phyloP scores from a whole-genome alignment of 352 stramenopile species.

The Thalassiosira mediterranea region DNA sequence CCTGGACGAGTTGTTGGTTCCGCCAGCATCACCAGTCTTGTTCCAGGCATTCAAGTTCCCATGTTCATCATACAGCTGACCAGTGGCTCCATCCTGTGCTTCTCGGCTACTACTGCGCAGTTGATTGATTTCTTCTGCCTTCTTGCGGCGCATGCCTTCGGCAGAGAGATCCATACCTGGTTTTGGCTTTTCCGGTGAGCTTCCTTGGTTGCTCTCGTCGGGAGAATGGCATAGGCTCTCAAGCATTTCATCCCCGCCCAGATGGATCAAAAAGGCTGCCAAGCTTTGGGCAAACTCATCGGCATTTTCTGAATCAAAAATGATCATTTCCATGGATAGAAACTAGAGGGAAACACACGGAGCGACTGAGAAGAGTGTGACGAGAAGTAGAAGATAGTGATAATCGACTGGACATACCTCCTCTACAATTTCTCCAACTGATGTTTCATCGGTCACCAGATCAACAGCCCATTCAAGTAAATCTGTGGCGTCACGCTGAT shows the following conservation, averaged over 20 bases:
- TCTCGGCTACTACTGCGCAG: neutral
- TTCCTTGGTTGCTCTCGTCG: too few relatives aligned
- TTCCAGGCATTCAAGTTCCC: neutral
- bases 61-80: neutral
- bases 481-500: neutral
- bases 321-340: conserved; percentile 13
- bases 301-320: neutral
- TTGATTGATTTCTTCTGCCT: conserved; percentile 8
- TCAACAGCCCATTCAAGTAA: conserved; percentile 14
- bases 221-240: too few relatives aligned
- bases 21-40: neutral
- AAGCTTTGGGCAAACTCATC: neutral
- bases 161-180: conserved; percentile 2
- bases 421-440: neutral
- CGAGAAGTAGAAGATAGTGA: neutral
- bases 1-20: neutral
- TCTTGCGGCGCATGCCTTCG: conserved; percentile 5
- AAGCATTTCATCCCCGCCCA: conserved; percentile 2
- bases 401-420: conserved; percentile 2
- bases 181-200: neutral
- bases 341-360: neutral
- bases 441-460: conserved; percentile 6
- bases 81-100: conserved; percentile 6
- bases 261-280: neutral
- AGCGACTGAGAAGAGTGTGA: neutral